phyloP scores from a whole-genome alignment of 306 rosid species.

The Hippophae tibetana region DNA sequence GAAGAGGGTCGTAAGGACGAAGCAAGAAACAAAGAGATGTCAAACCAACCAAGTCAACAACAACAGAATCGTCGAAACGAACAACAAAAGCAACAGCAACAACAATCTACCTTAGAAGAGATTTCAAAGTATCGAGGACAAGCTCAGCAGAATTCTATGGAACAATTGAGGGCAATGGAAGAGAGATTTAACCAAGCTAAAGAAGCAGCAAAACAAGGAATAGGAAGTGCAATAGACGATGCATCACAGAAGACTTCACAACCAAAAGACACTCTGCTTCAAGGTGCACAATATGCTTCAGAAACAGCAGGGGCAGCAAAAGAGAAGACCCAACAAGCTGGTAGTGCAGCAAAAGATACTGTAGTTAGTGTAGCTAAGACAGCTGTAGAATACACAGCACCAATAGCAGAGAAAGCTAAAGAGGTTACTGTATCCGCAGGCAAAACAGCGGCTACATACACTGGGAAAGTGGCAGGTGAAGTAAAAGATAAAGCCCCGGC shows the following conservation, averaged over 20 bases:
- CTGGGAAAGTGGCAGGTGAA: conserved; percentile 35
- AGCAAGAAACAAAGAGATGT: too few relatives aligned
- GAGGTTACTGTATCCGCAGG: conserved; percentile 23
- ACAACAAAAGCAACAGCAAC: conserved; percentile 10
- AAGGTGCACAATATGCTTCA: not conserved
- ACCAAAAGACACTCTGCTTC: conserved; percentile 10
- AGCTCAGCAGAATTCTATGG: conserved; percentile 38
- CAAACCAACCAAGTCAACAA: too few relatives aligned
- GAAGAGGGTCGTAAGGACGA: too few relatives aligned
- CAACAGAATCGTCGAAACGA: not conserved
- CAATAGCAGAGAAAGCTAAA: conserved; percentile 22
- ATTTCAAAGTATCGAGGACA: conserved; percentile 27
- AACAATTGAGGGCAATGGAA: conserved; percentile 30
- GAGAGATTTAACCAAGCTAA: conserved; percentile 35
- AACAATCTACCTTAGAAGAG: conserved; percentile 26
- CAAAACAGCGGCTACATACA: conserved; percentile 16
- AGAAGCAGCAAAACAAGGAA: conserved; percentile 25
- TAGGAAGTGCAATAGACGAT: conserved; percentile 14
- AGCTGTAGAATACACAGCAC: conserved; percentile 25
- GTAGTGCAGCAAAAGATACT: conserved; percentile 22
- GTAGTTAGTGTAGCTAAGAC: conserved; percentile 12
- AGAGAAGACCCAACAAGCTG: conserved; percentile 33
- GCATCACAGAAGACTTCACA: conserved; percentile 16
- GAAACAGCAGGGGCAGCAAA: conserved; percentile 25
- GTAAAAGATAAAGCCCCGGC: conserved; percentile 49